Evolutionary conservation across 2,329 filamentous ascomycete species (phyloP).

Genomic region (Clonostachys rhizophaga): DNA sequence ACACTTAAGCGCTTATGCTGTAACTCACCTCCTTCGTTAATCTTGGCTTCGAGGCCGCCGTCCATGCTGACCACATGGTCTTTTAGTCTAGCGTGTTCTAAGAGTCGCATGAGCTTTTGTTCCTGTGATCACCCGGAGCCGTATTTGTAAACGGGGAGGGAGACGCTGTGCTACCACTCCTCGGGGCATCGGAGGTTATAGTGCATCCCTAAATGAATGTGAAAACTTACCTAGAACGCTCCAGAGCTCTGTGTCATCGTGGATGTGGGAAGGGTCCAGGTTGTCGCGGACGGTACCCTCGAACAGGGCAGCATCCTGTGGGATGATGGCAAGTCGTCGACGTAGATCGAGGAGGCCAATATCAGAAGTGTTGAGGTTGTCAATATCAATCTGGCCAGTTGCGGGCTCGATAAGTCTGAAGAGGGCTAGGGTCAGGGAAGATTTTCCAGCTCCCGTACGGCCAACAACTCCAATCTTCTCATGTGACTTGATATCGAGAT

Average conservation of each 20-base stretch:
- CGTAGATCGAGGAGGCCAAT: constrained; percentile 89
- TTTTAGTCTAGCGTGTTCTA: constrained; percentile 89
- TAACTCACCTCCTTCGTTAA: constrained; percentile 86
- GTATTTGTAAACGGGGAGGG: background rate
- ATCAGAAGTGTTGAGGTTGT: constrained; percentile 80
- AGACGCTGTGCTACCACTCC: background rate
- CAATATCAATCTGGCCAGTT: constrained; percentile 81
- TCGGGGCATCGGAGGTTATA: background rate
- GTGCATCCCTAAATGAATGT: background rate
- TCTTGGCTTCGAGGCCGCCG: constrained; percentile 82
- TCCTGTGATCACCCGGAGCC: background rate
- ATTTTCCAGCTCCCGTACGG: constrained; percentile 93
- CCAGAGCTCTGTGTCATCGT: constrained; percentile 97
- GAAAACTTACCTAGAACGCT: constrained; percentile 74
- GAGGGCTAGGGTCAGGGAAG: constrained; percentile 83
- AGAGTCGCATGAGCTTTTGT: constrained; percentile 10
- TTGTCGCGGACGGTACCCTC: constrained; percentile 93
- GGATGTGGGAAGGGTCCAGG: constrained; percentile 87
- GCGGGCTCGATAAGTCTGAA: constrained; percentile 94
- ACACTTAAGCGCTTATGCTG: constrained; percentile 9
- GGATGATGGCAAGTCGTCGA: constrained; percentile 89
- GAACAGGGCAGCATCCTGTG: constrained; percentile 94
- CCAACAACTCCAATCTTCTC: constrained; percentile 99
- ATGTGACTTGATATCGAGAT: constrained; percentile 85
- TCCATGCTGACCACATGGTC: constrained; percentile 85